phyloP scores from a whole-genome alignment of 2,329 filamentous ascomycete genomes.

The Metarhizium brunneum region DNA sequence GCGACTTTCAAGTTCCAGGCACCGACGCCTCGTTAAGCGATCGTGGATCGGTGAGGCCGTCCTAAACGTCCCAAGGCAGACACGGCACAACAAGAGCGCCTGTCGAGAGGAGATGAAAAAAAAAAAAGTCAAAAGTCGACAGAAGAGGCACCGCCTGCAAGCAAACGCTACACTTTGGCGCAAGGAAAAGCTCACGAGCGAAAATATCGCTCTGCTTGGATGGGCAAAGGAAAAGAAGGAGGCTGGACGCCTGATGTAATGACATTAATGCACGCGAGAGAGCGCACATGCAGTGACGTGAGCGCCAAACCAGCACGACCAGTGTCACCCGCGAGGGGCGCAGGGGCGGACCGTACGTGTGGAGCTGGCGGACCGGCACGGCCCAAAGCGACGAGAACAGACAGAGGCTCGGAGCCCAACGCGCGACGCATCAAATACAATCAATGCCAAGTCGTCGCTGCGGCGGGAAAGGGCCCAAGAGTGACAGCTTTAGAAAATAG shows the following conservation, averaged over 20 bases:
- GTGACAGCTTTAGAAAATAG: too few species aligned
- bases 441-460: too few species aligned
- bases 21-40: background rate
- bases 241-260: background rate
- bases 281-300: too few species aligned
- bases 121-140: background rate
- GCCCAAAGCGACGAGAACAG: background rate
- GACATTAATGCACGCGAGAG: background rate
- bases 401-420: background rate
- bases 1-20: background rate
- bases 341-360: background rate
- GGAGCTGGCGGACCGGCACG: conserved; percentile 4
- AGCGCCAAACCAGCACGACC: background rate
- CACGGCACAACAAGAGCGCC: background rate
- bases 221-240: background rate
- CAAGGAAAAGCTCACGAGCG: too few species aligned
- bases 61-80: background rate
- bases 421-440: background rate
- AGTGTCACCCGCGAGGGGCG: background rate
- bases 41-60: background rate
- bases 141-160: too few species aligned
- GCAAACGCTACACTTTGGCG: too few species aligned
- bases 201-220: background rate
- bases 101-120: background rate
- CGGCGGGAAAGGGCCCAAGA: too few species aligned